Conservation (phyloP, 164 flowering plant species). For the Vitis labrusca region DNA sequence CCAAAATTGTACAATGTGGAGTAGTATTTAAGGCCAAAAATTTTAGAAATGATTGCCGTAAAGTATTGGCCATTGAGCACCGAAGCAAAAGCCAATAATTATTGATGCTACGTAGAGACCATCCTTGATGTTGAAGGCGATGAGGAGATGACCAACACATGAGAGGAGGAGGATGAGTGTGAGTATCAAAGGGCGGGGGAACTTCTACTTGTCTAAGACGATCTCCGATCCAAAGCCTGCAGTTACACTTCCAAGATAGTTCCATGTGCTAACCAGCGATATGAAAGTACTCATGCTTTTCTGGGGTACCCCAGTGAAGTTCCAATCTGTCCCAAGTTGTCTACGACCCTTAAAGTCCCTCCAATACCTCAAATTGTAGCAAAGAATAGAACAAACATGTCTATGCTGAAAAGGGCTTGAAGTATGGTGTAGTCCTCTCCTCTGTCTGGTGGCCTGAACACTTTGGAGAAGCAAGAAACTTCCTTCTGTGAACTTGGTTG, state of each 20-base stretch:
- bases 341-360: constrained; percentile 36
- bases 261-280: constrained; percentile 57
- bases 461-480: constrained; percentile 25
- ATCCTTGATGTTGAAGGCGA: constrained; percentile 40
- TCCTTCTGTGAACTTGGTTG: neutral
- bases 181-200: constrained; percentile 48
- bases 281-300: constrained; percentile 45
- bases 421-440: constrained; percentile 42
- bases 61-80: constrained; percentile 58
- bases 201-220: constrained; percentile 32
- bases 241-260: constrained; percentile 41
- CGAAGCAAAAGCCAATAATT: constrained; percentile 49
- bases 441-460: constrained; percentile 27
- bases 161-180: constrained; percentile 37
- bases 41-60: constrained; percentile 47
- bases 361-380: constrained; percentile 35
- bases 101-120: constrained; percentile 44
- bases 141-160: constrained; percentile 43
- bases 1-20: constrained; percentile 48
- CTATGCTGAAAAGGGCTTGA: constrained; percentile 38
- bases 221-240: constrained; percentile 48
- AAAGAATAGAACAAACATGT: constrained; percentile 35
- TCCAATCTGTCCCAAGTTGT: constrained; percentile 51
- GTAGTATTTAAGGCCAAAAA: constrained; percentile 50
- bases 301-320: constrained; percentile 32